phyloP scores from a whole-genome alignment of 306 rosid genomes.

The Argentina anserina region DNA sequence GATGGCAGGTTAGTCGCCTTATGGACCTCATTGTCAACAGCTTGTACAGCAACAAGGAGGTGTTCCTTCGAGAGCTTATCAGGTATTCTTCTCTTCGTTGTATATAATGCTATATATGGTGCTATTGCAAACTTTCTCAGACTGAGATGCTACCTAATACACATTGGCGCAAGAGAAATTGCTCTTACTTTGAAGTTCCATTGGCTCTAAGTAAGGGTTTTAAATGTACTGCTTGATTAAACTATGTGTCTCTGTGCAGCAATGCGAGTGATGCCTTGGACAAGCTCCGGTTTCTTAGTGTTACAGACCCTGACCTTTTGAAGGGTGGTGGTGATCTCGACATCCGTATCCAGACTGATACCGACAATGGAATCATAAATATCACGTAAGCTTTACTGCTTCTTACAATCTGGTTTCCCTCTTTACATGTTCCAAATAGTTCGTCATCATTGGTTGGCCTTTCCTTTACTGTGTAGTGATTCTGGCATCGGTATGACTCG shows the following conservation, averaged over 20 bases:
- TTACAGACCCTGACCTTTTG: conserved; percentile 66
- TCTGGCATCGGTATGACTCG: conserved; percentile 94
- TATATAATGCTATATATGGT: not conserved
- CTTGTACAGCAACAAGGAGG: conserved; percentile 95
- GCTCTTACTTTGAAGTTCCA: not conserved
- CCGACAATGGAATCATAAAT: conserved; percentile 74
- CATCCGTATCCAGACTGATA: conserved; percentile 77
- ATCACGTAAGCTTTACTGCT: conserved; percentile 53
- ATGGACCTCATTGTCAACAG: conserved; percentile 99
- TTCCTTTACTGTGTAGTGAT: conserved; percentile 52
- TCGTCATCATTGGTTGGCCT: not conserved
- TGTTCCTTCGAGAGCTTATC: conserved; percentile 91
- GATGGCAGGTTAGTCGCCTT: conserved; percentile 83
- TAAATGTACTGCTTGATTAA: not conserved
- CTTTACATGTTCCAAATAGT: not conserved
- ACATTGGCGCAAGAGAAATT: not conserved
- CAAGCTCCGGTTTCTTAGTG: conserved; percentile 86
- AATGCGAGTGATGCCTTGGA: conserved; percentile 99
- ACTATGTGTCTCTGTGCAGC: conserved; percentile 33
- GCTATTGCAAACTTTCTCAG: not conserved
- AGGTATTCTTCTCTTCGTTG: conserved; percentile 41
- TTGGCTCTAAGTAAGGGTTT: not conserved
- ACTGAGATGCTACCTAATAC: not conserved
- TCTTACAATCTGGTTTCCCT: not conserved
- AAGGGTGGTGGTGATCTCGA: conserved; percentile 77